phyloP scores from a whole-genome alignment of 257 asterid genomes.

The Salvia rosmarinus region DNA sequence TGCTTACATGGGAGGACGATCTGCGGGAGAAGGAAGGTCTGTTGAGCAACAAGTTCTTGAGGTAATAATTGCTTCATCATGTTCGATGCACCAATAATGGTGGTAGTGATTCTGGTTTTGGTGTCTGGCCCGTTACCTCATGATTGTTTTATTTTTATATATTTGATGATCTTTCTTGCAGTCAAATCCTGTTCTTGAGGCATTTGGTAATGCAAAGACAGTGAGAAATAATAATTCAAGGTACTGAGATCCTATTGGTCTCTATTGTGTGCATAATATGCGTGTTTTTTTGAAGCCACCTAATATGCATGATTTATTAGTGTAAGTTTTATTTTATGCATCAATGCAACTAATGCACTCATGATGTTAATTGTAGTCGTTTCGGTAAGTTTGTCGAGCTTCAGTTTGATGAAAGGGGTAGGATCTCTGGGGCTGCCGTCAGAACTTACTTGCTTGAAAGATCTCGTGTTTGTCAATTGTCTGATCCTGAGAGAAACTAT shows the following conservation, averaged over 20 bases:
- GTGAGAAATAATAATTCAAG: slow-evolving; percentile 98
- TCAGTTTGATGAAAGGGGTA: slow-evolving; percentile 88
- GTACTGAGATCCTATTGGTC: slow-evolving; percentile 42
- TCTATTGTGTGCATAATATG: slow-evolving; percentile 12
- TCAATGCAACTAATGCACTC: slow-evolving; percentile 38
- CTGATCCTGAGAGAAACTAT: slow-evolving; percentile 99
- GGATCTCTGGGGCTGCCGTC: slow-evolving; percentile 98
- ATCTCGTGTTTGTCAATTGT: slow-evolving; percentile 98
- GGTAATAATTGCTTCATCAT: slow-evolving; percentile 54
- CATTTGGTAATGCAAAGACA: slow-evolving; percentile 99
- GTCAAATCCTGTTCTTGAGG: slow-evolving; percentile 99
- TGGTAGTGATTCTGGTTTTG: slow-evolving; percentile 23
- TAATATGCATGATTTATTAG: not conserved
- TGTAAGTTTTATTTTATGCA: not conserved
- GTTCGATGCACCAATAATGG: not conserved
- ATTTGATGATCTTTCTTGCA: slow-evolving; percentile 46
- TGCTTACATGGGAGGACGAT: slow-evolving; percentile 99
- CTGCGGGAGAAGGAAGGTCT: slow-evolving; percentile 80
- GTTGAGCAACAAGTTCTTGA: slow-evolving; percentile 98
- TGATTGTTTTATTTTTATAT: slow-evolving; percentile 3
- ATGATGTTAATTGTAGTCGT: slow-evolving; percentile 64
- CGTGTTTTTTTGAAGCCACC: not conserved
- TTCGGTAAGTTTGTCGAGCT: slow-evolving; percentile 99
- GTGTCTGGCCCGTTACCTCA: slow-evolving; percentile 18
- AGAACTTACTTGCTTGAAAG: slow-evolving; percentile 98